Base-by-base conservation (phyloP, 192 early-diverging fungal species). In the Fimicolochytrium jonesii region DNA sequence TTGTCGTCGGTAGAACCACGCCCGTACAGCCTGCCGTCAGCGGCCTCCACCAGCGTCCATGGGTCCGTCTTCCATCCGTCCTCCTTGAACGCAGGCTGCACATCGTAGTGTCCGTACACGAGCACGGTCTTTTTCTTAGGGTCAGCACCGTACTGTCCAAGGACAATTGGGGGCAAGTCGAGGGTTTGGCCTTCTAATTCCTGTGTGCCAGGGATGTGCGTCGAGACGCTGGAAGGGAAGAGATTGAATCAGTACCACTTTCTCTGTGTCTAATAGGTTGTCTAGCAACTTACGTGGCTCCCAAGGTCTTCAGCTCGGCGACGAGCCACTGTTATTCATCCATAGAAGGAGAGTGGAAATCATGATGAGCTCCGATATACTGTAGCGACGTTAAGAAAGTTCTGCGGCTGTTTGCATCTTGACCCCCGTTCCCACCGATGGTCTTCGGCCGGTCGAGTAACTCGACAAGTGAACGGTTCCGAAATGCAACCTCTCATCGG, bases 51-150 rank as follows among this genome's bases (percentile, higher is more conserved):
- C 62, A 98, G 73, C 35, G 82, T 85, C 67, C 90, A 98, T 31
- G 96, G 96, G 63, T 97, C 91, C 17, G 86, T 88, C 59, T 76
- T 84, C 96, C 96, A 98, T 3, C 75, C 75, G 43, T 77, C 76
- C 10, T 44, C 44, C 47, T 59, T 51, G 45, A 81, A 74, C 52
- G 86, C 90, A 39, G 96, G 96, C 80, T 98, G 96, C 39, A 98
- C 95, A 69, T 98, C 95, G 76, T 97, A 97, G 77, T 98, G 95
- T 17, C 95, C 93, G 76, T 97, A 97, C 56, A 98, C 92, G 35
- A 94, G 79, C 51, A 97, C 87, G 20, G 93, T 98, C 83, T 93
- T 93, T 87, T 98, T 98, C 67, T 59, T 77, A 30, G 91, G 86
- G 69, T 95, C 89, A 59, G 81, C 85, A 54, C 96, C 96, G 66